phyloP scores from a whole-genome alignment of 202 grass and related monocot species.

The Dendrocalamus latiflorus region DNA sequence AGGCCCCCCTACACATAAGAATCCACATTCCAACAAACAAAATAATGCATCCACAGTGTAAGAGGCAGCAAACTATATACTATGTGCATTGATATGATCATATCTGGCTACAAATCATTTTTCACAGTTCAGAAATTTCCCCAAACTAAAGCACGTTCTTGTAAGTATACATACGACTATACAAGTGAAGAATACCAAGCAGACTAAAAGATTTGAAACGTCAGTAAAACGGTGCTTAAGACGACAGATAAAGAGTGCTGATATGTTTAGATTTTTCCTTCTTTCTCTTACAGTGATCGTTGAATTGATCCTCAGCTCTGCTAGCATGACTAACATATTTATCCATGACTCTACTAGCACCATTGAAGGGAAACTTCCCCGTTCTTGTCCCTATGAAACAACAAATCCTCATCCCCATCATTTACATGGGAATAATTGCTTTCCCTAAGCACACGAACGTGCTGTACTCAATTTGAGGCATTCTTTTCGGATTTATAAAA shows the following conservation, averaged over 20 bases:
- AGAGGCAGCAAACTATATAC: neutral
- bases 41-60: neutral
- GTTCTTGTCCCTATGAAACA: no score
- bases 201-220: neutral
- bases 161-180: neutral
- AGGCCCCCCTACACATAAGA: neutral
- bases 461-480: no score
- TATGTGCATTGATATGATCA: neutral
- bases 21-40: neutral
- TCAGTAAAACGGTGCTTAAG: neutral
- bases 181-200: neutral
- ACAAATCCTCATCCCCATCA: no score
- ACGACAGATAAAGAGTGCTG: no score
- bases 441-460: no score
- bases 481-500: no score
- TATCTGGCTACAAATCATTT: neutral
- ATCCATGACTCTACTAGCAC: no score
- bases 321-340: neutral
- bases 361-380: no score
- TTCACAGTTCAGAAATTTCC: neutral
- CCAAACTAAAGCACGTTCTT: constrained; percentile 1
- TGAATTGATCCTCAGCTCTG: neutral
- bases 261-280: neutral
- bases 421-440: no score
- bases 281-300: no score